Evolutionary conservation across 176 grass and related monocot genomes (phyloP), one percentile per base, ranked within the genome.

Genomic region (Eleusine indica): DNA sequence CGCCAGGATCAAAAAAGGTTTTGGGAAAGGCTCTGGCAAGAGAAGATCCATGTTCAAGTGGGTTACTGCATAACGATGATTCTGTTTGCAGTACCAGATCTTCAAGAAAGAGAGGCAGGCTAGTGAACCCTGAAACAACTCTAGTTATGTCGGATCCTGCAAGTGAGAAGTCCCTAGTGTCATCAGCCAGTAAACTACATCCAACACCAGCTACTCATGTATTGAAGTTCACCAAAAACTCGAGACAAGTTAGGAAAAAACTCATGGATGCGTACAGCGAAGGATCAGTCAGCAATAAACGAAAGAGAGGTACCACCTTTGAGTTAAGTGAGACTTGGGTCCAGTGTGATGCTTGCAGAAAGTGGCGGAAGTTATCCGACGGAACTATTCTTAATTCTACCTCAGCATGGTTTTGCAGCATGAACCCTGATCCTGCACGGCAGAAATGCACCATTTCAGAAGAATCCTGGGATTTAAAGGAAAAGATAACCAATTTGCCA

Each of bases 271-370:
- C 32, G 71, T 87, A 90, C 84, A 77, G 30, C 18, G 47, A 76
- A 6, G 78, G 64, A 78, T 85, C 82, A 37, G 68, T 77, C 58
- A 60, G 83, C 58, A 66, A 75, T 75, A 83, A 82, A 84, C 95
- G 90, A 69, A 93, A 91, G 86, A 89, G 74, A 75, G 77, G n/a
- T 22, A 54, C 73, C 49, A 62, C 40, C 51, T 71, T 68, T 75
- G 89, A 87, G 71, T 54, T 69, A 79, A 91, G 58, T 79, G 96
- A 99, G 74, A 94, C 74, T 17, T 99, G 96, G 96, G 91, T 90
- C 78, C 96, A 94, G 71, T 99, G 96, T 86, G 93, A 99, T 90
- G 85, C 87, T 87, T 99, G 96, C 79, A 94, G 66, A 90, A 99
- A 99, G 71, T 96, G 93, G 96, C 87, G 93, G 71, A 92, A 81